Percentiles rank a stretch among this genome's conserved stretches.
Evolutionary conservation across 106 monocot genomes (phyloP).

Genomic region (Posidonia australis): DNA sequence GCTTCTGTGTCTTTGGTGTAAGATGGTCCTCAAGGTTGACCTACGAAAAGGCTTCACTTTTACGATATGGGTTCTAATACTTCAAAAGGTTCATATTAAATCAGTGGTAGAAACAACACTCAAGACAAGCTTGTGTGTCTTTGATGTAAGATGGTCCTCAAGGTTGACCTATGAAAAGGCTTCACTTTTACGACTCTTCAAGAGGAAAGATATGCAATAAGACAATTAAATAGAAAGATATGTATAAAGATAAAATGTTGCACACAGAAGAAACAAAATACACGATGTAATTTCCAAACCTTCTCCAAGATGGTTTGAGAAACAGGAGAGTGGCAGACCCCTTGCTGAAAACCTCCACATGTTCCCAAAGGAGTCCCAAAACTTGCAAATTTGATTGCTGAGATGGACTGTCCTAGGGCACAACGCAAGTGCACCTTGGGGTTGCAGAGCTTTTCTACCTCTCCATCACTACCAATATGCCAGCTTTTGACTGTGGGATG

Average conservation of each 20-base stretch:
- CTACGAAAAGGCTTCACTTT: not conserved
- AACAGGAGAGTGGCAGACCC: conserved; percentile 64
- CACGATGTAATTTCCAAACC: conserved; percentile 20
- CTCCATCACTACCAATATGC: conserved; percentile 53
- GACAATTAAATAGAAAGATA: not conserved
- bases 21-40: not conserved
- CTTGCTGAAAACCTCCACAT: conserved; percentile 83
- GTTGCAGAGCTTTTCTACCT: conserved; percentile 36
- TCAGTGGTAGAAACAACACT: too few species aligned
- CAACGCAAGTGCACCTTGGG: conserved; percentile 79
- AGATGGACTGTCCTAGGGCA: conserved; percentile 62
- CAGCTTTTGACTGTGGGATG: conserved; percentile 81
- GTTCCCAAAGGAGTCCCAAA: conserved; percentile 85
- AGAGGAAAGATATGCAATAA: not conserved
- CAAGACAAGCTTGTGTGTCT: too few species aligned
- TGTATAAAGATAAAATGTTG: not conserved
- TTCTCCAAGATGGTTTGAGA: conserved; percentile 61
- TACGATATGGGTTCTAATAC: too few species aligned
- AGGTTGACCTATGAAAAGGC: not conserved
- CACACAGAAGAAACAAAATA: not conserved
- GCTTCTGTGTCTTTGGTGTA: too few species aligned
- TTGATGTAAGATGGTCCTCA: too few species aligned
- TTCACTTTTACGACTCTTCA: not conserved
- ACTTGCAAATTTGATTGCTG: conserved; percentile 88
- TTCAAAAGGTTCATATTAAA: too few species aligned